Evolutionary conservation across 805 yeast genomes (phyloP), one percentile per base, ranked within the genome.

Genomic region (Torulaspora delbrueckii): DNA sequence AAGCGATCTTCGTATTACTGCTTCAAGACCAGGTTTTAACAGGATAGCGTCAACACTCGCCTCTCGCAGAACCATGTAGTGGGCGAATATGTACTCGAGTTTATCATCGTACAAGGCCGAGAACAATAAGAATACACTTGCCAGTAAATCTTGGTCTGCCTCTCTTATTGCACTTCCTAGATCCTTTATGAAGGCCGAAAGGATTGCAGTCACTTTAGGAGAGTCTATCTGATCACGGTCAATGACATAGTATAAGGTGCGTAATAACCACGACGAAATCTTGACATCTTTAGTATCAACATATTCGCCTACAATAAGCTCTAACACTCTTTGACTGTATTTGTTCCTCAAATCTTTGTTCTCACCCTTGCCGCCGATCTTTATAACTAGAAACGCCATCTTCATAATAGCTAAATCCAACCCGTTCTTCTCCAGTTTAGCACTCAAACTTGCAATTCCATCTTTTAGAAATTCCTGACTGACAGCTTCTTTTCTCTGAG

Each of bases 401-500:
- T 55, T 48, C 23, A 45, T 50, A 28, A 23, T 44, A 16, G 32
- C 39, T 3, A 36, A 14, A 14, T 48, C 52, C 14, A 45, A 36
- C 4, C 27, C 6, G 3, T 31, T 10, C 4, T 25, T 26, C 5
- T 35, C 14, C 12, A 58, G 43, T 4, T 42, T 37, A 4, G 36
- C 23, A 4, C 16, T 28, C 10, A 48, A 32, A 28, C 28, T 25
- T 35, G 22, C 23, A 18, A 31, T 24, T 2, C 45, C 47, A 3
- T 40, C 36, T 31, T 23, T n/a, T 8, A 48, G 26, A 38, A 56
- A 63, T 1, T 18, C 38, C 18, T 45, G 27, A 42, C 58, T 54
- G 4, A 37, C 40, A 36, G 60, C 14, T 31, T 68, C 74, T 14
- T 68, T 67, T 4, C 55, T 42, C 48, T 76, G 78, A 12, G 64